phyloP scores from a whole-genome alignment of 371 early-diverging fungal genomes.

The Massospora cicadina region DNA sequence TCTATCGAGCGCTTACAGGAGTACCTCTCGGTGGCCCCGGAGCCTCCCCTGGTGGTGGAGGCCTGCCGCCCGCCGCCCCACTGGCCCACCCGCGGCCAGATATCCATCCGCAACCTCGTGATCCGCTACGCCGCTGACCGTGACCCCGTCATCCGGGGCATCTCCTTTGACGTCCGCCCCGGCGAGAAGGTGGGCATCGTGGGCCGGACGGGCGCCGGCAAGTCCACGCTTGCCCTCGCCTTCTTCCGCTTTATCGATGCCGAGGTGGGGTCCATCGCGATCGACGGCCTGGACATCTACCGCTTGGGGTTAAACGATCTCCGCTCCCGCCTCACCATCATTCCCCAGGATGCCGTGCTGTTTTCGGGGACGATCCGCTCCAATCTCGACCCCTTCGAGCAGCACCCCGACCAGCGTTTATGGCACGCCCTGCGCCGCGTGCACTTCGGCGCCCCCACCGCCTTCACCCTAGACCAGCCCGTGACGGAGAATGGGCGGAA shows the following conservation, averaged over 20 bases:
- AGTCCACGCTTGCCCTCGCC: conserved; percentile 43
- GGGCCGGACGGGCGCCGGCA: conserved; percentile 42
- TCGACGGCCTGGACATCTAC: conserved; percentile 48
- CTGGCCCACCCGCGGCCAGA: conserved; percentile 44
- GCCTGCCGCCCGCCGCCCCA: conserved; percentile 23
- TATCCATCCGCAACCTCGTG: conserved; percentile 33
- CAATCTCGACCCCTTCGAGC: conserved; percentile 45
- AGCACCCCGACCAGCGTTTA: conserved; percentile 35
- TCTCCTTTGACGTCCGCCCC: conserved; percentile 29
- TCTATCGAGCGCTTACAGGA: conserved; percentile 44
- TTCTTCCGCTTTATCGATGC: conserved; percentile 53
- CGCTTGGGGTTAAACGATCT: conserved; percentile 40
- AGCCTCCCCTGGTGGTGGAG: conserved; percentile 31
- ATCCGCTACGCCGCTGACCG: conserved; percentile 38
- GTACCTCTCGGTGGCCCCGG: conserved; percentile 34
- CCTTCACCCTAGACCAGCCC: conserved; percentile 24
- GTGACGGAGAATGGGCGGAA: conserved; percentile 49
- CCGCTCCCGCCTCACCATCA: conserved; percentile 40
- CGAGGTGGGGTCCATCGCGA: conserved; percentile 31
- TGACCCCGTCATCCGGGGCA: conserved; percentile 32
- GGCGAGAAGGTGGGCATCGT: conserved; percentile 42
- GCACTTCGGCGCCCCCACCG: conserved; percentile 19
- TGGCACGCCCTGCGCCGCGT: conserved; percentile 41
- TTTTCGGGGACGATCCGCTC: conserved; percentile 43
- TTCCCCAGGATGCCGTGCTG: conserved; percentile 53